These are phyloP conservation scores for Plenodomus biglobosus DNA, from an alignment of 2,329 filamentous ascomycete species.

Conservation along the genomic window DNA sequence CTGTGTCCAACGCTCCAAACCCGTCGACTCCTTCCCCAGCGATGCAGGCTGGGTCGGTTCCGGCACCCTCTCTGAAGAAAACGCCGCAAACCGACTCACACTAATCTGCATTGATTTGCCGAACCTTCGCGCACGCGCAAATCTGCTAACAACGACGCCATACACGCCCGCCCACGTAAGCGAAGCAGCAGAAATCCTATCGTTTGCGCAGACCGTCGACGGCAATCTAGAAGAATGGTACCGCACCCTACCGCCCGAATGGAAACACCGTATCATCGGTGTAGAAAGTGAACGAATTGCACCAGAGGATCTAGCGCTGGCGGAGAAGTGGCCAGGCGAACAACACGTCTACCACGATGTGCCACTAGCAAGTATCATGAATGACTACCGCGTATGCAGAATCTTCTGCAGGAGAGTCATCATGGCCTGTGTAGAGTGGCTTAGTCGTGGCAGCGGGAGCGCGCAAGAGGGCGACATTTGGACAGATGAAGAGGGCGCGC, in stretches of 20 bases:
- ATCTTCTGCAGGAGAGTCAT: slow-evolving; percentile 46
- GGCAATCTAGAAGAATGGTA: slow-evolving; percentile 43
- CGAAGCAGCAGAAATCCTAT: slow-evolving; percentile 39
- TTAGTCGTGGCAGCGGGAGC: slow-evolving; percentile 13
- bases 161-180: slow-evolving; percentile 20
- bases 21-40: slow-evolving; percentile 44
- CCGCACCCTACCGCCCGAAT: slow-evolving; percentile 37
- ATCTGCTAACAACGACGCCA: slow-evolving; percentile 28
- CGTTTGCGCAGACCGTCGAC: slow-evolving; percentile 43
- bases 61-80: slow-evolving; percentile 37
- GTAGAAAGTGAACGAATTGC: slow-evolving; percentile 27
- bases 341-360: slow-evolving; percentile 46
- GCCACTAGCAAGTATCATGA: slow-evolving; percentile 43
- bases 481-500: slow-evolving; percentile 13
- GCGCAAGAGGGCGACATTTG: not conserved
- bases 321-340: slow-evolving; percentile 43
- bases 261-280: slow-evolving; percentile 39
- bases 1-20: slow-evolving; percentile 44
- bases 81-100: slow-evolving; percentile 45
- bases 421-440: slow-evolving; percentile 39
- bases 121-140: slow-evolving; percentile 40
- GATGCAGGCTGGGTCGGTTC: slow-evolving; percentile 39
- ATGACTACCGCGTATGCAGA: slow-evolving; percentile 46
- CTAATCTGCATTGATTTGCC: slow-evolving; percentile 45
- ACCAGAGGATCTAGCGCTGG: slow-evolving; percentile 29